A percentile compares a stretch with the other conserved stretches of the same genome.
Evolutionary conservation across 495 filamentous ascomycete species (phyloP).

Genomic region (Penicillium odoratum): DNA sequence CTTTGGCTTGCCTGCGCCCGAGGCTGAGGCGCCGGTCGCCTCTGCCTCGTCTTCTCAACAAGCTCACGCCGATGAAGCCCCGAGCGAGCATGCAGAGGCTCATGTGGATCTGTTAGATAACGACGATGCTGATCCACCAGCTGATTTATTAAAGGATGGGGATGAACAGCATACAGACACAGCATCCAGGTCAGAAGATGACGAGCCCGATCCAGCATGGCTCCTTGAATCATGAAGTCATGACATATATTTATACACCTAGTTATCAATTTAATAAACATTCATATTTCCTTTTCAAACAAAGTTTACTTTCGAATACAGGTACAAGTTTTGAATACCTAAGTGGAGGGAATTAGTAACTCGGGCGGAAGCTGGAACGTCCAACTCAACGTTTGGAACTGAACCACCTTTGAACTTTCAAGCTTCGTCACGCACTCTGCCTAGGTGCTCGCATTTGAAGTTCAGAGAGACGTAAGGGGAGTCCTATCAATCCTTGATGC

Average conservation of each 20-base stretch:
- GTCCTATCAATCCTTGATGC: conserved; percentile 14
- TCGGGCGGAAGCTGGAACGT: not conserved
- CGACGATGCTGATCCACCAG: conserved; percentile 40
- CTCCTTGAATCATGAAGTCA: conserved; percentile 27
- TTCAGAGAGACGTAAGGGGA: not conserved
- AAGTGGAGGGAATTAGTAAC: too few species aligned
- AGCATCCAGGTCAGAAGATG: conserved; percentile 40
- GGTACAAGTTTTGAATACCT: not conserved
- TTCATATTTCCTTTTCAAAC: too few species aligned
- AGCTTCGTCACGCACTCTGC: not conserved
- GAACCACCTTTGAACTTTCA: not conserved
- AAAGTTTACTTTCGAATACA: too few species aligned
- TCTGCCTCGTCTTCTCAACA: conserved; percentile 7
- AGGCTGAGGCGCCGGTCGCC: conserved; percentile 10
- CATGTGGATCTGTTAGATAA: conserved; percentile 24
- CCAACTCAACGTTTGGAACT: not conserved
- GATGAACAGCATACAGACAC: conserved; percentile 25
- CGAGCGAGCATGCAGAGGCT: not conserved
- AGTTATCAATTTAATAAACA: not conserved
- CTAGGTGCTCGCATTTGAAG: not conserved
- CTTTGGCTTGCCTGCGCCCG: conserved; percentile 20
- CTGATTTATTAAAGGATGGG: conserved; percentile 40
- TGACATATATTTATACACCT: not conserved
- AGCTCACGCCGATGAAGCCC: conserved; percentile 9
- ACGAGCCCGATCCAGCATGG: conserved; percentile 52